phyloP scores from a whole-genome alignment of 148 eudicot species.

The Vaccinium corymbosum region DNA sequence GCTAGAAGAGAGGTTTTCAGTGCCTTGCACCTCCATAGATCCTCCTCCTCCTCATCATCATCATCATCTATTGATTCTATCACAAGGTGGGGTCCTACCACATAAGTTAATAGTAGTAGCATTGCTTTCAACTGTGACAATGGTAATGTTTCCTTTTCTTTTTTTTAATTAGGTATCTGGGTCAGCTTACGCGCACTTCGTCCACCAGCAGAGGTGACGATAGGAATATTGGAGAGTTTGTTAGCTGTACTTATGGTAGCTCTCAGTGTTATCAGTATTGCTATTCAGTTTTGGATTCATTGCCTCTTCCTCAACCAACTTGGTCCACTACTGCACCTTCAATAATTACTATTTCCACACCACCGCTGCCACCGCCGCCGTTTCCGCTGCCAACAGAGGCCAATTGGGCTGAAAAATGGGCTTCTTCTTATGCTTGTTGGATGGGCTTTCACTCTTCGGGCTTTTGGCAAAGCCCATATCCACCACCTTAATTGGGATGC shows the following conservation, averaged over 20 bases:
- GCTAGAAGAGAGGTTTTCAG: not conserved
- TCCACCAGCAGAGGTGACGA: not conserved
- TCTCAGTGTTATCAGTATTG: not conserved
- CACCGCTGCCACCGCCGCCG: not conserved
- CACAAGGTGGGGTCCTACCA: too few species aligned
- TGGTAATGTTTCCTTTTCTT: too few species aligned
- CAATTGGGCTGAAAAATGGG: not conserved
- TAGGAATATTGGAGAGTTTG: not conserved
- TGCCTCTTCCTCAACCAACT: slow-evolving; percentile 5
- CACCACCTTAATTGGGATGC: not conserved
- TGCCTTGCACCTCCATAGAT: too few species aligned
- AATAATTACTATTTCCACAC: not conserved
- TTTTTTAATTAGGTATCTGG: too few species aligned
- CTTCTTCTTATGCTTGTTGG: not conserved
- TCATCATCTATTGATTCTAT: too few species aligned
- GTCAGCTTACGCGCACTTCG: too few species aligned
- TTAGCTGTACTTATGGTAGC: not conserved
- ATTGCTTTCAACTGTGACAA: too few species aligned
- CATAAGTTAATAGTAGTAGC: too few species aligned
- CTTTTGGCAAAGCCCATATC: not conserved
- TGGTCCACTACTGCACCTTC: slow-evolving; percentile 4
- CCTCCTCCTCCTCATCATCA: too few species aligned
- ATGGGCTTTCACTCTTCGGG: not conserved
- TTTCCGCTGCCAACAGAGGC: not conserved
- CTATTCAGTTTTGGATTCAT: not conserved